A percentile compares a stretch with the other conserved stretches of the same genome.
phyloP scores from a whole-genome alignment of 768 basidiomycete genomes.

The Podaxis mareebaensis region DNA sequence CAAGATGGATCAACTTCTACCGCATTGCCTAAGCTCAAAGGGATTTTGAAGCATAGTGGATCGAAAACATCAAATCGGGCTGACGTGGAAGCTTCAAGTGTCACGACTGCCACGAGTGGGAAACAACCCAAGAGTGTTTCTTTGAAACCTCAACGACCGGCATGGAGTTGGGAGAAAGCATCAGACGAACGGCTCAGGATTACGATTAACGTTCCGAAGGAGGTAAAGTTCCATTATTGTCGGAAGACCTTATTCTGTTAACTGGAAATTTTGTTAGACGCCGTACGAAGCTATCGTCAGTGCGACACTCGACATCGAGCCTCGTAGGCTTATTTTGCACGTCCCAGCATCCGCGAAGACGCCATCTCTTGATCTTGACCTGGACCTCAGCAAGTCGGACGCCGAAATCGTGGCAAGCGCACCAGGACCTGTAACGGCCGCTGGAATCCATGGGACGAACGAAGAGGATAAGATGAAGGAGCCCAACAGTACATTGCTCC shows the following conservation, averaged over 20 bases:
- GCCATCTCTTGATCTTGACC: constrained; percentile 46
- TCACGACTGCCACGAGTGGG: neutral
- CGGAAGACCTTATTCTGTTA: neutral
- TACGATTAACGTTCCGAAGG: constrained; percentile 50
- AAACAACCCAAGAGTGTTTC: neutral
- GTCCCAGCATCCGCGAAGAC: constrained; percentile 37
- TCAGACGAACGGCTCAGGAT: constrained; percentile 44
- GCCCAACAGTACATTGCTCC: constrained; percentile 36
- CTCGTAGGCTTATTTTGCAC: constrained; percentile 53
- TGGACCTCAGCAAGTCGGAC: constrained; percentile 58
- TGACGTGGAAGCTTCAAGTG: constrained; percentile 21
- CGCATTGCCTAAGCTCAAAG: constrained; percentile 29
- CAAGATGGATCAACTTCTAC: constrained; percentile 13
- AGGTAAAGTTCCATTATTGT: constrained; percentile 44
- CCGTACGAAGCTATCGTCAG: constrained; percentile 43
- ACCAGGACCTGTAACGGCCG: constrained; percentile 6
- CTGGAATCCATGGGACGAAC: constrained; percentile 5
- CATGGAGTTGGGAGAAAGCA: constrained; percentile 57
- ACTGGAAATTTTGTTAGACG: constrained; percentile 30
- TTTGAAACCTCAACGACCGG: constrained; percentile 8
- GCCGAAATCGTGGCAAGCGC: constrained; percentile 42
- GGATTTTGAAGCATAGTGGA: constrained; percentile 42
- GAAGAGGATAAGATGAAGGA: constrained; percentile 26
- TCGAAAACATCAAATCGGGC: constrained; percentile 10
- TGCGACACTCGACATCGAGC: constrained; percentile 67